Evolutionary conservation across 768 basidiomycete species (phyloP).

Genomic region (Suillus plorans): DNA sequence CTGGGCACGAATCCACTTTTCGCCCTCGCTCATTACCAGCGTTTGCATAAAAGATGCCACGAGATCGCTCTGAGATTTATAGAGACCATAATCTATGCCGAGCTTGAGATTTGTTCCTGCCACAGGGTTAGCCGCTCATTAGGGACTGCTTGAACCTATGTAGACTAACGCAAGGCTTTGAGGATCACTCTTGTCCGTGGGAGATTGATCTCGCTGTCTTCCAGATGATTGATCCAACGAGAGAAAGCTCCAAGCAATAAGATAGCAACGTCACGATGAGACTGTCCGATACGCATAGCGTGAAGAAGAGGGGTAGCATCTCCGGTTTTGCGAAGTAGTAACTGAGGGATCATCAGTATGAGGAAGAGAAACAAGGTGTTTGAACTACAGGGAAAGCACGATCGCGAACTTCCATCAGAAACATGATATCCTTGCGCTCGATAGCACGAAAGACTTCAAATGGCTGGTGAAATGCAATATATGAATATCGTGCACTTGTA

Average conservation of each 20-base stretch:
- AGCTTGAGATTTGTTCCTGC: slow-evolving; percentile 82
- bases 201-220: slow-evolving; percentile 74
- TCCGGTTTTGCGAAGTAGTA: slow-evolving; percentile 82
- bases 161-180: slow-evolving; percentile 77
- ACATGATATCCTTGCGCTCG: slow-evolving; percentile 79
- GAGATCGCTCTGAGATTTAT: slow-evolving; percentile 77
- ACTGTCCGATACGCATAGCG: slow-evolving; percentile 77
- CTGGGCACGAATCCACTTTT: slow-evolving; percentile 81
- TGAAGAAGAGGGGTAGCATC: slow-evolving; percentile 89
- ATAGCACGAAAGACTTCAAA: slow-evolving; percentile 81
- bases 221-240: slow-evolving; percentile 85
- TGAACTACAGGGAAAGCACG: slow-evolving; percentile 71
- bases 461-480: slow-evolving; percentile 32
- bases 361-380: not conserved
- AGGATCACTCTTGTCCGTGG: slow-evolving; percentile 68
- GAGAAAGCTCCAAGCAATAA: slow-evolving; percentile 88
- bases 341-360: slow-evolving; percentile 34
- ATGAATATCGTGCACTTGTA: not conserved
- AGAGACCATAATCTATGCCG: slow-evolving; percentile 86
- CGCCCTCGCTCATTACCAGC: slow-evolving; percentile 94
- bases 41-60: slow-evolving; percentile 94
- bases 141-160: slow-evolving; percentile 45
- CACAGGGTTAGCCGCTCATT: slow-evolving; percentile 58
- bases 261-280: slow-evolving; percentile 82
- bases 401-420: slow-evolving; percentile 82